A percentile compares a stretch with the other conserved stretches of the same genome.
These are phyloP conservation scores for Arachis monticola DNA, from an alignment of 331 rosid genomes.

Conservation along the genomic window DNA sequence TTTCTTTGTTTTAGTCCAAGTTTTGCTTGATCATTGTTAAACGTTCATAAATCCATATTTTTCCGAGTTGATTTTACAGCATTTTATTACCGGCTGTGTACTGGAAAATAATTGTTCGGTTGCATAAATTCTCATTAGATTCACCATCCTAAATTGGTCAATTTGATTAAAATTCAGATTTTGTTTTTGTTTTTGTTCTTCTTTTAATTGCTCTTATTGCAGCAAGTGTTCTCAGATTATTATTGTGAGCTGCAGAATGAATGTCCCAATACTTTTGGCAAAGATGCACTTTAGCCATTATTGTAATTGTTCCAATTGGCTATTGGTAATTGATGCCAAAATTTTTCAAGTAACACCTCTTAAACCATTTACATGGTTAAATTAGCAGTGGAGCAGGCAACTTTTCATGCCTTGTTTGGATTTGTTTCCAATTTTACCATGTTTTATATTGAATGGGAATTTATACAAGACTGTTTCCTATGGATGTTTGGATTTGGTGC, in stretches of 20 bases:
- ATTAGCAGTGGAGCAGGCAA: background rate
- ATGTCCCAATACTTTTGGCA: background rate
- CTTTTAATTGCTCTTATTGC: background rate
- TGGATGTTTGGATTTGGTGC: slow-evolving; percentile 48
- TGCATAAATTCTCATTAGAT: slow-evolving; percentile 28
- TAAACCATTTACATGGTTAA: background rate
- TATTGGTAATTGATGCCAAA: slow-evolving; percentile 7
- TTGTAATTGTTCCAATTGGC: background rate
- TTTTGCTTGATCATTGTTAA: too few species aligned
- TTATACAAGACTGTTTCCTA: slow-evolving; percentile 25
- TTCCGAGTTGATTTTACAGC: too few species aligned
- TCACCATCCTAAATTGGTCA: slow-evolving; percentile 11
- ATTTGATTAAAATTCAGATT: slow-evolving; percentile 24
- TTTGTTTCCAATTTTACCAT: slow-evolving; percentile 26
- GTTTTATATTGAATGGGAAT: slow-evolving; percentile 15
- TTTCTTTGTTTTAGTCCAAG: background rate
- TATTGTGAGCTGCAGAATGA: slow-evolving; percentile 31
- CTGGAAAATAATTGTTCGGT: background rate
- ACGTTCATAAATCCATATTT: too few species aligned
- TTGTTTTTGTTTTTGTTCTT: slow-evolving; percentile 2
- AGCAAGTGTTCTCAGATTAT: background rate
- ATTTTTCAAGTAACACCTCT: background rate
- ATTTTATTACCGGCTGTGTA: too few species aligned
- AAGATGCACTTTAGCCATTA: slow-evolving; percentile 13
- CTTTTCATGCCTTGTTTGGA: slow-evolving; percentile 26